Base-by-base conservation (phyloP, 257 asterid species). In the Rauvolfia tetraphylla region DNA sequence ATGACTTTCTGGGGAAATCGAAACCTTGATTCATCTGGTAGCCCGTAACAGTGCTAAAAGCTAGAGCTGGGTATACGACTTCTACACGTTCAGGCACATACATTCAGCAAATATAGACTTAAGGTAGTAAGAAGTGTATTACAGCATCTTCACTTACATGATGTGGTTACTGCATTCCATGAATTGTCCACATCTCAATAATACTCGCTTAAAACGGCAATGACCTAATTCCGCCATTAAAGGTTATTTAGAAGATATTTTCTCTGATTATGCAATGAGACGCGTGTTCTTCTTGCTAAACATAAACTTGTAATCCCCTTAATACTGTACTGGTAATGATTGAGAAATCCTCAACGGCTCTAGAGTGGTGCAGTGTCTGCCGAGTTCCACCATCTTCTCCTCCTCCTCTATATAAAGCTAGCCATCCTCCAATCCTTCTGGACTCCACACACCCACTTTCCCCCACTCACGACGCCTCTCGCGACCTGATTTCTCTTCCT, bases 281-380 rank as follows among this genome's bases (percentile, higher is more conserved):
- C 86, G 79, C 89, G 91, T 89, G 89, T 79, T 83, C 85, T 70
- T 79, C 79, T 87, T 65, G n/a, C 25, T 70, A 31, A 68, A 76
- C 86, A 84, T 80, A 82, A 76, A 83, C 68, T 79, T 75, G 41
- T 68, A 61, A 44, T 27, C 1, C 31, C 77, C 51, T 54, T 42
- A 67, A 31, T 31, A 57, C 58, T 58, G 17, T 67, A 49, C 31
- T 72, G 31, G 39, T 25, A 33, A 82, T 77, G 20, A 51, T 79
- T 36, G 56, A 57, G 48, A 34, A 59, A 17, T 71, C n/a, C n/a
- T 41, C 5, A 41, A 41, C 8, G 58, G 46, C 62, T 38, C 57
- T 1, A 22, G 11, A 6, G 29, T 22, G 2, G 22, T 0, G 23
- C 9, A 13, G 1, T 17, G 57, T 51, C 68, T 36, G 4, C 0